Evolutionary conservation across 768 basidiomycete genomes (phyloP).

Genomic region (Mycena vulgaris): DNA sequence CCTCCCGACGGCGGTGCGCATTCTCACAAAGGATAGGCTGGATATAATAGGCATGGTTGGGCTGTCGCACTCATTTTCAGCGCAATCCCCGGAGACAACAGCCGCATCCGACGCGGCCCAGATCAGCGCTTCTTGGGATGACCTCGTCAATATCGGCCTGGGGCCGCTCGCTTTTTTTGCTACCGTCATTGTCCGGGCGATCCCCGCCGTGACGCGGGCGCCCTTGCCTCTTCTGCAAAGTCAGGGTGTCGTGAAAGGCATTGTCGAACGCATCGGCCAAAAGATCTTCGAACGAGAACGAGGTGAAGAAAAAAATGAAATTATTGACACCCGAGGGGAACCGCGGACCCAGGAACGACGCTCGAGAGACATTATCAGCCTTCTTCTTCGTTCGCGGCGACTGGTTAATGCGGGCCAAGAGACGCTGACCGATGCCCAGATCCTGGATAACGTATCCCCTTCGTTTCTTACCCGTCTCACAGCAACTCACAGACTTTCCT

Average conservation of each 20-base stretch:
- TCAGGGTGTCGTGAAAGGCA: conserved; percentile 44
- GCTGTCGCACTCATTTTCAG: conserved; percentile 57
- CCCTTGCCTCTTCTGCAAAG: conserved; percentile 44
- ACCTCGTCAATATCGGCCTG: conserved; percentile 39
- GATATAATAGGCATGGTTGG: conserved; percentile 53
- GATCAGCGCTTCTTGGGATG: conserved; percentile 44
- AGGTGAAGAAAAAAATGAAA: not conserved
- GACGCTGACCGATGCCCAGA: conserved; percentile 38
- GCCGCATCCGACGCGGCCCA: conserved; percentile 41
- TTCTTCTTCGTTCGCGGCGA: conserved; percentile 38
- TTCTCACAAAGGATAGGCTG: conserved; percentile 24
- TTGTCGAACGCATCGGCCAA: conserved; percentile 42
- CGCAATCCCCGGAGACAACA: conserved; percentile 18
- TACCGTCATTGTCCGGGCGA: conserved; percentile 45
- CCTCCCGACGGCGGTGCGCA: not conserved
- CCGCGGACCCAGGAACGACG: no score
- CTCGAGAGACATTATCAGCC: conserved; percentile 44
- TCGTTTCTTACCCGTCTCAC: not conserved
- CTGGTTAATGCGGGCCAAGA: not conserved
- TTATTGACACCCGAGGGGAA: no score
- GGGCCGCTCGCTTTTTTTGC: conserved; percentile 45
- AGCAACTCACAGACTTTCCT: not conserved
- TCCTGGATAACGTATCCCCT: conserved; percentile 45
- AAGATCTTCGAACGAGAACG: conserved; percentile 40
- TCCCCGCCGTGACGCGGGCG: conserved; percentile 44